Percentiles rank a stretch among this genome's conserved stretches.
Conservation (phyloP, 2,329 filamentous ascomycete species). For the Aphanocladium album region DNA sequence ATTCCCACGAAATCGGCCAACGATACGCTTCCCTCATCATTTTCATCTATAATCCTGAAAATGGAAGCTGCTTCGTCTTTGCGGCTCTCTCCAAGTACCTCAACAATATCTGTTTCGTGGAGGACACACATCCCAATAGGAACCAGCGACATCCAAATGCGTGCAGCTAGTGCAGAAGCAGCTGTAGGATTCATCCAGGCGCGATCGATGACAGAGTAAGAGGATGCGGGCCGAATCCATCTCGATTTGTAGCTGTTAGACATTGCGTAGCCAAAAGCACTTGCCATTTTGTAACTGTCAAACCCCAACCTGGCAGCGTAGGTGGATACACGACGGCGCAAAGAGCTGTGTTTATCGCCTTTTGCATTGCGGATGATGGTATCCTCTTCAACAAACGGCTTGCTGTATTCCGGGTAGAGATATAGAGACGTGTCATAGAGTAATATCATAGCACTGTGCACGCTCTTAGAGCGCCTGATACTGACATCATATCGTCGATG, state of each 20-base stretch:
- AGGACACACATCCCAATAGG: slow-evolving; percentile 12
- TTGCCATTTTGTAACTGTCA: neutral
- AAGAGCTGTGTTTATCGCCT: neutral
- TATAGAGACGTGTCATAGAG: neutral
- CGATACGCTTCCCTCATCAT: slow-evolving; percentile 23
- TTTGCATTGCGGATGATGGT: neutral
- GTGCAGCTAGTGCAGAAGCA: slow-evolving; percentile 22
- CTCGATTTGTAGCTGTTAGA: neutral
- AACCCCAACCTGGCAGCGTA: neutral
- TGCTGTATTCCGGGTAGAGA: neutral
- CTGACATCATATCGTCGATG: slow-evolving; percentile 19
- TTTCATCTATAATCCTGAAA: slow-evolving; percentile 7
- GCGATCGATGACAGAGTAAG: slow-evolving; percentile 23
- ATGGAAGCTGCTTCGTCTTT: neutral
- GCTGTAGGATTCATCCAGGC: slow-evolving; percentile 22
- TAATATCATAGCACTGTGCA: neutral
- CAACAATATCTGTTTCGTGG: neutral
- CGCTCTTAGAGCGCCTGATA: neutral
- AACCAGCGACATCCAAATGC: slow-evolving; percentile 26
- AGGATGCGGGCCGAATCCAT: slow-evolving; percentile 23
- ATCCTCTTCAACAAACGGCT: neutral
- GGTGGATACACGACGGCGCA: neutral
- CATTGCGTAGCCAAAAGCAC: neutral
- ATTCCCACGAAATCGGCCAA: slow-evolving; percentile 25
- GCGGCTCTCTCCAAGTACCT: neutral